Percentiles rank a stretch among this genome's conserved stretches.
Evolutionary conservation across 371 early-diverging fungal species (phyloP).

Genomic region (Mucor mucedo): DNA sequence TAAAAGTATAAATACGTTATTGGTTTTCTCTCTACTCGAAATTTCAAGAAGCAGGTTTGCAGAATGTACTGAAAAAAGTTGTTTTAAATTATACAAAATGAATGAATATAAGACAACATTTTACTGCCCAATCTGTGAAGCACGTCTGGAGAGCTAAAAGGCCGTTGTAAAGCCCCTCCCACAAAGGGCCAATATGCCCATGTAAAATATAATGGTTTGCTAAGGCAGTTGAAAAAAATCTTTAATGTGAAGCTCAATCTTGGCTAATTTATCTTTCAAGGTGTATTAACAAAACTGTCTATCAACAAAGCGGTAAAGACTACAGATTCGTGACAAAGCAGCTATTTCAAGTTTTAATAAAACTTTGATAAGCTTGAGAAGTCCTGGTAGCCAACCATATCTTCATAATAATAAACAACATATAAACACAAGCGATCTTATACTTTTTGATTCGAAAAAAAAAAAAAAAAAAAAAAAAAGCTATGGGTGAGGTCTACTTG

Average conservation of each 20-base stretch:
- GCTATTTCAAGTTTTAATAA: not conserved
- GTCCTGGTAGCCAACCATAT: too few relatives aligned
- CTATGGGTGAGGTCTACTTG: too few relatives aligned
- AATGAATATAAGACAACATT: slow-evolving; percentile 12
- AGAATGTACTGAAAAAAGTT: slow-evolving; percentile 3
- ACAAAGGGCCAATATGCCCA: not conserved
- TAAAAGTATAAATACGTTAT: too few relatives aligned
- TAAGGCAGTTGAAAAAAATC: not conserved
- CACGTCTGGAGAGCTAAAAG: slow-evolving; percentile 1
- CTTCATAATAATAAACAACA: too few relatives aligned
- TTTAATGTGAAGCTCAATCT: not conserved
- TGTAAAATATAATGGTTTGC: not conserved
- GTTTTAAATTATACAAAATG: not conserved
- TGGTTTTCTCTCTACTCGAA: slow-evolving; percentile 9
- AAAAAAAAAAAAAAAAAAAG: too few relatives aligned
- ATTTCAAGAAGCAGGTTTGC: slow-evolving; percentile 10
- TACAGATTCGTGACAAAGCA: not conserved
- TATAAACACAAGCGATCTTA: not conserved
- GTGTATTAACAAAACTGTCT: not conserved
- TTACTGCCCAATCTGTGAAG: slow-evolving; percentile 2
- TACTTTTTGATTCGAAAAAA: too few relatives aligned
- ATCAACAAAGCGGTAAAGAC: not conserved
- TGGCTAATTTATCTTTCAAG: not conserved
- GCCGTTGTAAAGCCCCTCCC: slow-evolving; percentile 4
- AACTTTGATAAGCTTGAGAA: not conserved